Conservation (phyloP, 2,329 filamentous ascomycete genomes). For the Fusarium udum region DNA sequence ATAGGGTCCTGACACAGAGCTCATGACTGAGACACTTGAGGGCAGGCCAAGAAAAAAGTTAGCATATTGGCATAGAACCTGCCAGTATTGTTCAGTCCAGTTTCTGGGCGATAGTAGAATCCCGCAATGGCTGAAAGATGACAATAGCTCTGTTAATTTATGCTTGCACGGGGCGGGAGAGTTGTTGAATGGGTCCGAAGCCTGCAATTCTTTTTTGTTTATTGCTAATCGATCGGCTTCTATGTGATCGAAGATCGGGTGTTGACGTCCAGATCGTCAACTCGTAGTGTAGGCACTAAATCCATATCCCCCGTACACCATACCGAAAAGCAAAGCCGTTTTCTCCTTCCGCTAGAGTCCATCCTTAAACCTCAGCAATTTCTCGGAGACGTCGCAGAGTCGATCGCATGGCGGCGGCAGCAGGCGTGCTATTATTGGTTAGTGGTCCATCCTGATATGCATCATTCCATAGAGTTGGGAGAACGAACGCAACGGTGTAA, state of each 20-base stretch:
- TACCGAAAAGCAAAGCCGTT: slow-evolving; percentile 58
- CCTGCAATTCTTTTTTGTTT: slow-evolving; percentile 51
- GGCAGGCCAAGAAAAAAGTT: not conserved
- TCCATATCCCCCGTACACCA: slow-evolving; percentile 57
- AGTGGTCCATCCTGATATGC: slow-evolving; percentile 36
- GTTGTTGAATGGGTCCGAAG: slow-evolving; percentile 45
- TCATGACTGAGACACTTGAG: not conserved
- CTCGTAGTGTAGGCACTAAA: slow-evolving; percentile 56
- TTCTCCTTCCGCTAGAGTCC: slow-evolving; percentile 45
- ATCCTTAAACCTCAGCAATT: slow-evolving; percentile 88
- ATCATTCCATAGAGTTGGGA: slow-evolving; percentile 1
- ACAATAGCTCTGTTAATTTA: slow-evolving; percentile 5
- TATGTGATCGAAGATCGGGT: slow-evolving; percentile 52
- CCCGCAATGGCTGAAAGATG: slow-evolving; percentile 10
- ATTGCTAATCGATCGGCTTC: slow-evolving; percentile 57
- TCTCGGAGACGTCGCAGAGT: slow-evolving; percentile 97
- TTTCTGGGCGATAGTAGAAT: not conserved
- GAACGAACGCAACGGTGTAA: slow-evolving; percentile 95
- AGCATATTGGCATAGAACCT: not conserved
- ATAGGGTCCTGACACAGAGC: not conserved
- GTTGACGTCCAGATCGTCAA: slow-evolving; percentile 55
- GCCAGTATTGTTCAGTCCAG: not conserved
- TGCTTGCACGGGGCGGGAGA: slow-evolving; percentile 5
- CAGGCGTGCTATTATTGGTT: slow-evolving; percentile 75
- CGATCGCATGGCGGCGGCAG: slow-evolving; percentile 92